Conservation (phyloP, 331 rosid genomes). For the Rhamnella rubrinervis region DNA sequence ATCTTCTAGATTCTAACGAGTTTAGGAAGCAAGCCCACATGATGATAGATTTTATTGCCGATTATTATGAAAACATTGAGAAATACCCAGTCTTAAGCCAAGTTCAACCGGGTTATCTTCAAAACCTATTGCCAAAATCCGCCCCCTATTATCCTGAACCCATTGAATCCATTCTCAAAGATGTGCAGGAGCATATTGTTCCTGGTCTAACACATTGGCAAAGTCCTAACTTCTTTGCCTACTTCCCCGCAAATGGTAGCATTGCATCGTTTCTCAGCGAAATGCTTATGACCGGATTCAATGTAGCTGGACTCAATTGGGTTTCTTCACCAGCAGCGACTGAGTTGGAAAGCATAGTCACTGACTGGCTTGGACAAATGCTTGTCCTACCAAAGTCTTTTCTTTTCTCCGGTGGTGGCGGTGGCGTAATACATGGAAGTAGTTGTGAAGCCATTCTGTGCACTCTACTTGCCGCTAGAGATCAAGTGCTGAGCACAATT, state of each 20-base stretch:
- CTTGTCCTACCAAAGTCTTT: conserved; percentile 34
- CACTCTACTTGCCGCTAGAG: conserved; percentile 28
- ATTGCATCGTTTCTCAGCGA: conserved; percentile 34
- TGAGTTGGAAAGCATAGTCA: conserved; percentile 37
- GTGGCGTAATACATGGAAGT: conserved; percentile 29
- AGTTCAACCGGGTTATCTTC: conserved; percentile 37
- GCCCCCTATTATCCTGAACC: conserved; percentile 31
- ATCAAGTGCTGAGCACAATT: conserved; percentile 4
- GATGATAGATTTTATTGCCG: conserved; percentile 36
- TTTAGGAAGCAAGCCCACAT: conserved; percentile 38
- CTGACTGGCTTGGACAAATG: conserved; percentile 43
- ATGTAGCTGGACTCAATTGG: conserved; percentile 42
- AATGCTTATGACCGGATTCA: conserved; percentile 33
- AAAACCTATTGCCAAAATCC: conserved; percentile 15
- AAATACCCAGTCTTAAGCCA: conserved; percentile 41
- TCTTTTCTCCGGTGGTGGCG: conserved; percentile 28
- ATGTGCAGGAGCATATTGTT: conserved; percentile 25
- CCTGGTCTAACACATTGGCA: conserved; percentile 44
- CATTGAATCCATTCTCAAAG: conserved; percentile 34
- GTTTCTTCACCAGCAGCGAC: conserved; percentile 42
- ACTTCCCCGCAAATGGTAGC: conserved; percentile 27
- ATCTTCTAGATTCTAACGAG: conserved; percentile 26
- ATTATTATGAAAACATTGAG: conserved; percentile 36
- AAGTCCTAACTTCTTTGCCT: conserved; percentile 17
- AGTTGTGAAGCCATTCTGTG: conserved; percentile 29